phyloP scores from a whole-genome alignment of 371 early-diverging fungal genomes.

The Capillidium rhysosporum region DNA sequence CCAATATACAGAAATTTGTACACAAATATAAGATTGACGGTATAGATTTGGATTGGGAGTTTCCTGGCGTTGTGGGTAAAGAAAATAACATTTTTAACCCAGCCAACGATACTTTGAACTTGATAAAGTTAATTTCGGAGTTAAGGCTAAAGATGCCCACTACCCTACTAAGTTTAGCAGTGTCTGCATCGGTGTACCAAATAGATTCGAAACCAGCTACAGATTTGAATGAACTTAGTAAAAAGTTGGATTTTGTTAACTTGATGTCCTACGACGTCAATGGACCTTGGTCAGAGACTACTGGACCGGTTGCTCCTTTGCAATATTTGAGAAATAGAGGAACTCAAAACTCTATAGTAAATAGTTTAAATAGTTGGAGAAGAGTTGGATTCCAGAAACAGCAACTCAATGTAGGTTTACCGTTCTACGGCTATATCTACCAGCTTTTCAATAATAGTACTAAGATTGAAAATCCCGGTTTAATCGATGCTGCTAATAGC shows the following conservation, averaged over 20 bases:
- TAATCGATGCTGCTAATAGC: no score
- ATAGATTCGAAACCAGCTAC: conserved; percentile 22
- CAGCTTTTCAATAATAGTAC: no score
- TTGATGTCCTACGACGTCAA: conserved; percentile 27
- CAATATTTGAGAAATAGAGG: conserved; percentile 1
- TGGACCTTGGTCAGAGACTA: conserved; percentile 24
- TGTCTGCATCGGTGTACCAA: conserved; percentile 35
- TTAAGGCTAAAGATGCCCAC: conserved; percentile 30
- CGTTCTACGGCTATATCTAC: conserved; percentile 22
- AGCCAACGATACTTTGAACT: conserved; percentile 27
- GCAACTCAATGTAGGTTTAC: conserved; percentile 31
- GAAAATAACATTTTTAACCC: conserved; percentile 33
- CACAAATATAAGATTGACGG: conserved; percentile 7
- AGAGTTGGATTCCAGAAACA: conserved; percentile 29
- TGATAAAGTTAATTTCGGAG: conserved; percentile 30
- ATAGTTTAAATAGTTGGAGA: conserved; percentile 21
- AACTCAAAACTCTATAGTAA: conserved; percentile 6
- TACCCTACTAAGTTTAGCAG: conserved; percentile 37
- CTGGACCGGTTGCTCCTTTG: conserved; percentile 42
- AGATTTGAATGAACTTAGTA: conserved; percentile 31
- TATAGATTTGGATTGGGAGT: conserved; percentile 42
- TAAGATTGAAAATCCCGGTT: no score
- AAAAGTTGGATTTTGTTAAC: conserved; percentile 28
- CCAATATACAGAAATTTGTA: conserved; percentile 7
- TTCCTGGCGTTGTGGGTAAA: conserved; percentile 25